These are phyloP conservation scores for Verruconis gallopava DNA, from an alignment of 2,329 filamentous ascomycete genomes.

Conservation along the genomic window DNA sequence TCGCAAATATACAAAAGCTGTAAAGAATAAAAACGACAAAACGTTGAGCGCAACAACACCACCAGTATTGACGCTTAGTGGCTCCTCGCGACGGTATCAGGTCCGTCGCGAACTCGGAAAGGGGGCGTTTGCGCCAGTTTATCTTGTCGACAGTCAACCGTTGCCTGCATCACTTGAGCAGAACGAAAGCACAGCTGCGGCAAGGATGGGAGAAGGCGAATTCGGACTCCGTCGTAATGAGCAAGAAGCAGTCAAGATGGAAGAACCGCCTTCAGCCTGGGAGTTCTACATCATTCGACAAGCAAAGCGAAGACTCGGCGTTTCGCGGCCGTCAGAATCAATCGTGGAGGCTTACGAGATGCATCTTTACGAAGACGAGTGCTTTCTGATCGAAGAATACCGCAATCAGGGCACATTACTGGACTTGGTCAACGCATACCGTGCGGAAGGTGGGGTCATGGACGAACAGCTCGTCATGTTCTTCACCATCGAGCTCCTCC, in stretches of 20 bases:
- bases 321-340: slow-evolving; percentile 58
- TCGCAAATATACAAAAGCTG: slow-evolving; percentile 62
- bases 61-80: slow-evolving; percentile 55
- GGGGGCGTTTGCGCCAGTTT: slow-evolving; percentile 90
- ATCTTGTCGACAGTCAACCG: slow-evolving; percentile 66
- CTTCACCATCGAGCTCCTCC: slow-evolving; percentile 80
- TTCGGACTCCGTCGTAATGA: slow-evolving; percentile 44
- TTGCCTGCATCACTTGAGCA: slow-evolving; percentile 34
- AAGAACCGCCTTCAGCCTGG: slow-evolving; percentile 78
- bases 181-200: slow-evolving; percentile 32
- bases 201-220: slow-evolving; percentile 48
- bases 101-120: slow-evolving; percentile 78
- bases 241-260: slow-evolving; percentile 88
- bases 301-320: slow-evolving; percentile 61
- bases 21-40: slow-evolving; percentile 48
- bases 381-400: slow-evolving; percentile 78
- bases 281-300: slow-evolving; percentile 93
- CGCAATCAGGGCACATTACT: slow-evolving; percentile 83
- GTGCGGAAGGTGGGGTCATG: slow-evolving; percentile 61
- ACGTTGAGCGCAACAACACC: slow-evolving; percentile 46
- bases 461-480: slow-evolving; percentile 92
- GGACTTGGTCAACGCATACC: slow-evolving; percentile 83
- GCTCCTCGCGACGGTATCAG: slow-evolving; percentile 54
- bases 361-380: slow-evolving; percentile 83
- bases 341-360: slow-evolving; percentile 78